Conservation (phyloP, 805 yeast species). For the Metschnikowia similis region DNA sequence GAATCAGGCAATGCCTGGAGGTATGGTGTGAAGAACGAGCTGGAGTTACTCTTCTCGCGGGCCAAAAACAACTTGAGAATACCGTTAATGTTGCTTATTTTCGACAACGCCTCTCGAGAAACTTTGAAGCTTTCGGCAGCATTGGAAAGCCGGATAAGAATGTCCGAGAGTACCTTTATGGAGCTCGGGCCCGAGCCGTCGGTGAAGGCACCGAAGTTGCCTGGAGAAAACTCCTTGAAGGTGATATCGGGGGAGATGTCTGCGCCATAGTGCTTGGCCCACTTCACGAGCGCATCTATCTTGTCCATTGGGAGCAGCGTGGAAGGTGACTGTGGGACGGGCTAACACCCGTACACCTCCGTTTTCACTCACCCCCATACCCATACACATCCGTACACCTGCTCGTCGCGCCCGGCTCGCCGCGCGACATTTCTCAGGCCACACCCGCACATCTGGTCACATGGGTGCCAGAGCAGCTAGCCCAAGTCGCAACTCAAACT, state of each 20-base stretch:
- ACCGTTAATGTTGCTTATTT: conserved; percentile 24
- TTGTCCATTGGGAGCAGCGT: conserved; percentile 1
- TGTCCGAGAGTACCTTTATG: conserved; percentile 10
- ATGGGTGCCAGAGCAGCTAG: not conserved
- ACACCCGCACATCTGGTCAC: not conserved
- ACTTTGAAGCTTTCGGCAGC: conserved; percentile 22
- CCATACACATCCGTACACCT: not conserved
- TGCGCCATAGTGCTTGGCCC: conserved; percentile 34
- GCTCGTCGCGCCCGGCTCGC: too few relatives aligned
- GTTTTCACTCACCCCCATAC: not conserved
- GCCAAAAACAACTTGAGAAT: conserved; percentile 35
- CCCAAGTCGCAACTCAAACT: not conserved
- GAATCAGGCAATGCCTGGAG: conserved; percentile 33
- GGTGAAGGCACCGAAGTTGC: conserved; percentile 26
- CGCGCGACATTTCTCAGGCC: not conserved
- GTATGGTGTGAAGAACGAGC: conserved; percentile 27
- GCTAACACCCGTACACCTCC: not conserved
- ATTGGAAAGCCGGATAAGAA: conserved; percentile 18
- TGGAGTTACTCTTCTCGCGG: conserved; percentile 20
- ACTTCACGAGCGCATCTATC: conserved; percentile 19
- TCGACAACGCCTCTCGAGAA: conserved; percentile 6
- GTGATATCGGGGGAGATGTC: conserved; percentile 19
- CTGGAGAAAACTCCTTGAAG: conserved; percentile 20
- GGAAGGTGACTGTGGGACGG: not conserved
- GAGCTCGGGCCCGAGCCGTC: conserved; percentile 8